phyloP scores from a whole-genome alignment of 352 stramenopile species.

The Phytophthora pluvialis region DNA sequence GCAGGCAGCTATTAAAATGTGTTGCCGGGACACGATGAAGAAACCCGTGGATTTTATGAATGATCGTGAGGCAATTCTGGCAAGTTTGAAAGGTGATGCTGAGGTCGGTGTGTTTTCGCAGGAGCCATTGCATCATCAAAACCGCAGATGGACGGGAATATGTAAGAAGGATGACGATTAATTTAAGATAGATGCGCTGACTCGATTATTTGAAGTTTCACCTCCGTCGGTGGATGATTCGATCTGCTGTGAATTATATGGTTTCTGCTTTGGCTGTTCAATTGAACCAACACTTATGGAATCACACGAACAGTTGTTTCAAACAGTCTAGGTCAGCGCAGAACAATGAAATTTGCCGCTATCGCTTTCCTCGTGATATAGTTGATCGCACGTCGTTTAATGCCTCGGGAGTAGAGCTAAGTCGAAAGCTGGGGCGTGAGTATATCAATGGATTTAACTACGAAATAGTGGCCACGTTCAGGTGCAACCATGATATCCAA shows the following conservation, averaged over 20 bases:
- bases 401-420: not conserved
- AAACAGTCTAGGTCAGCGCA: slow-evolving; percentile 7
- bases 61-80: not conserved
- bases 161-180: slow-evolving; percentile 7
- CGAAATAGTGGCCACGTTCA: slow-evolving; percentile 1
- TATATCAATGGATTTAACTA: slow-evolving; percentile 17
- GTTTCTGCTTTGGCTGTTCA: slow-evolving; percentile 1
- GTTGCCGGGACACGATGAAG: too few relatives aligned
- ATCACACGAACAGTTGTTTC: slow-evolving; percentile 13
- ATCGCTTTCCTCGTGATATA: slow-evolving; percentile 1
- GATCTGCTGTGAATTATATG: not conserved
- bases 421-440: not conserved
- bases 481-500: not conserved
- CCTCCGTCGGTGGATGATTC: not conserved
- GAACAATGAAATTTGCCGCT: not conserved
- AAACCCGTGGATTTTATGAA: not conserved
- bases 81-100: not conserved
- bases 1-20: too few relatives aligned
- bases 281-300: slow-evolving; percentile 12
- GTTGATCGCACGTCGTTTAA: not conserved
- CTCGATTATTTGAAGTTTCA: not conserved
- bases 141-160: not conserved
- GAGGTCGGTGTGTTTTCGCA: not conserved
- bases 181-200: not conserved
- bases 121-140: not conserved